These are phyloP conservation scores for Diaporthe destruens DNA, from an alignment of 2,329 filamentous ascomycete genomes.

Conservation along the genomic window DNA sequence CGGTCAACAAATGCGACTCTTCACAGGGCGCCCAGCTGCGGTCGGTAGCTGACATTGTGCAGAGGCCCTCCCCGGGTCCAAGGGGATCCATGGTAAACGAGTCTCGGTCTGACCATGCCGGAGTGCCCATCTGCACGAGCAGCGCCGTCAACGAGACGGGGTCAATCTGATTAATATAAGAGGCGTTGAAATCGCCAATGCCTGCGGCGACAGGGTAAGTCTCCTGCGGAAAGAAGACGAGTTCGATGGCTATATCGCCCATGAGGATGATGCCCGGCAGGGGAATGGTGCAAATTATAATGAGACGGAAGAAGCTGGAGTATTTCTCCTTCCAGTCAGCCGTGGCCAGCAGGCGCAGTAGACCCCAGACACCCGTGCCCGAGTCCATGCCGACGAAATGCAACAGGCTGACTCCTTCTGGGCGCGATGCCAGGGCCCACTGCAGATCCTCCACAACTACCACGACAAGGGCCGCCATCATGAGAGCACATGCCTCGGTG, in stretches of 20 bases:
- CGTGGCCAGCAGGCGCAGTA: slow-evolving; percentile 31
- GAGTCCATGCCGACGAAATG: slow-evolving; percentile 36
- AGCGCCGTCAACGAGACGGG: slow-evolving; percentile 21
- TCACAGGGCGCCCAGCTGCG: slow-evolving; percentile 26
- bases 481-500: slow-evolving; percentile 29
- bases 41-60: slow-evolving; percentile 25
- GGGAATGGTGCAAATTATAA: slow-evolving; percentile 33
- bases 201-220: slow-evolving; percentile 24
- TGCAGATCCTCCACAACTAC: slow-evolving; percentile 35
- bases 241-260: slow-evolving; percentile 29
- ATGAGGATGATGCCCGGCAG: slow-evolving; percentile 34
- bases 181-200: slow-evolving; percentile 31
- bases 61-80: slow-evolving; percentile 21
- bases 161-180: slow-evolving; percentile 21
- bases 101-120: slow-evolving; percentile 30
- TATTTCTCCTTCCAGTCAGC: slow-evolving; percentile 36
- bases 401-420: slow-evolving; percentile 37
- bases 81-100: slow-evolving; percentile 27
- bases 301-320: slow-evolving; percentile 33
- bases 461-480: slow-evolving; percentile 30
- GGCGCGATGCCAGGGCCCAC: slow-evolving; percentile 35
- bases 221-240: slow-evolving; percentile 35
- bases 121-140: slow-evolving; percentile 33
- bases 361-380: slow-evolving; percentile 32
- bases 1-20: slow-evolving; percentile 31